Evolutionary conservation across 352 stramenopile species (phyloP), one percentile per base, ranked within the genome.

Genomic region (Pythium monospermum): DNA sequence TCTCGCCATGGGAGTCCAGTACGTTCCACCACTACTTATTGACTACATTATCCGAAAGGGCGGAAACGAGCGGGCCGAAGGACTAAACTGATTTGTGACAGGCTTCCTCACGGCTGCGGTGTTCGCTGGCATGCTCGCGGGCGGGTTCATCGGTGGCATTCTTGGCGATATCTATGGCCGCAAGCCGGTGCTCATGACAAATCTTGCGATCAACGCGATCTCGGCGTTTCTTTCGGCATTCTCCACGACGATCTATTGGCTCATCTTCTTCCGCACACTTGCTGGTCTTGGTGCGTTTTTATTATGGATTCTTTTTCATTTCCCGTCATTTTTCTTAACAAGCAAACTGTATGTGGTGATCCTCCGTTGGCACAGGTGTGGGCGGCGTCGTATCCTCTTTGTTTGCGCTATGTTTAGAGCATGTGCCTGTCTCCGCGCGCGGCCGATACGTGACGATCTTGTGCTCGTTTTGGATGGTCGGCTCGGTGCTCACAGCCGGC

Each of bases 391-490:
- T 95, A 13, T 87, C 87, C 2, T 75, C 74, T 7, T 65, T 95
- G 1, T 96, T 96, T 47, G 79, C 86, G 12, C 64, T 96, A 30
- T 92, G 80, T 49, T 68, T 93, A 27, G 88, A 97, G 53, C 76
- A 95, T 38, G 79, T 95, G 0, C 83, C 87, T 0, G 67, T 83
- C 15, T 68, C 66, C 2, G 66, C 70, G 13, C 73, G 85, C 23
- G 86, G 84, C 12, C 70, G 79, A 23, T 93, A 88, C 48, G 63
- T 97, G 15, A 96, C 83, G 13, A 77, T 92, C 49, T 68, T 97
- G 39, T 94, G 87, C 51, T 90, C 75, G 5, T 96, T 96, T 65
- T 97, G 88, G 88, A 96, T 96, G 83, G 59, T 96, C 12, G 88
- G 88, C 6, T 83, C 83, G 2, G 73, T 96, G 31, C 49, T 85